Evolutionary conservation across 148 eudicot species (phyloP).

Genomic region (Diospyros kaki): DNA sequence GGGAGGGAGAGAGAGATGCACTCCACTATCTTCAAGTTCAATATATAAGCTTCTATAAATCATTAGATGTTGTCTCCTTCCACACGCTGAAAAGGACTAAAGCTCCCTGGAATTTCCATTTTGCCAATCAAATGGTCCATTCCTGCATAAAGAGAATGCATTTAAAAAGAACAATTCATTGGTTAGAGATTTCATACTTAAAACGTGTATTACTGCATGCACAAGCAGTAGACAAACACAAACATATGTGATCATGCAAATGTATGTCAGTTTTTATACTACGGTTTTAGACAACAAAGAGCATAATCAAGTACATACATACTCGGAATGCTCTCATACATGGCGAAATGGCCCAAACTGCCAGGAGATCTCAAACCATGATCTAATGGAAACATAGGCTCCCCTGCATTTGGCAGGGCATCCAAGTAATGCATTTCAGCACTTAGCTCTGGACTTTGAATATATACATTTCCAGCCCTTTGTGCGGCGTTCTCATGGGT

Average conservation of each 20-base stretch:
- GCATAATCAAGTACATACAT: constrained; percentile 7
- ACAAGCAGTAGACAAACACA: not conserved
- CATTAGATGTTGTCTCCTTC: constrained; percentile 4
- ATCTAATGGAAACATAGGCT: constrained; percentile 6
- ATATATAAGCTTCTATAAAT: constrained; percentile 5
- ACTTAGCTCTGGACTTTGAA: constrained; percentile 7
- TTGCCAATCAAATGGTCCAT: constrained; percentile 17
- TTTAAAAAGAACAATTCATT: too few species aligned
- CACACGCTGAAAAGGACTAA: constrained; percentile 12
- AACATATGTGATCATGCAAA: not conserved
- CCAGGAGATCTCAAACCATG: constrained; percentile 7
- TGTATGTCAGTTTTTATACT: not conserved
- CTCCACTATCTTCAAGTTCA: not conserved
- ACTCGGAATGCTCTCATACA: constrained; percentile 16
- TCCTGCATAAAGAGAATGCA: constrained; percentile 1
- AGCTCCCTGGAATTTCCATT: constrained; percentile 10
- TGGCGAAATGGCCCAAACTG: constrained; percentile 5
- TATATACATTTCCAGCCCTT: constrained; percentile 5
- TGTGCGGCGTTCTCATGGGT: not conserved
- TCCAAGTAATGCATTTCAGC: constrained; percentile 8
- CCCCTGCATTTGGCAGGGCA: constrained; percentile 5
- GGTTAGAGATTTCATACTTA: not conserved
- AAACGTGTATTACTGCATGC: not conserved
- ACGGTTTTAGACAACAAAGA: not conserved
- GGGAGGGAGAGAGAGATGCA: too few species aligned